phyloP scores from a whole-genome alignment of 768 basidiomycete species.

The Agaricus blazei region DNA sequence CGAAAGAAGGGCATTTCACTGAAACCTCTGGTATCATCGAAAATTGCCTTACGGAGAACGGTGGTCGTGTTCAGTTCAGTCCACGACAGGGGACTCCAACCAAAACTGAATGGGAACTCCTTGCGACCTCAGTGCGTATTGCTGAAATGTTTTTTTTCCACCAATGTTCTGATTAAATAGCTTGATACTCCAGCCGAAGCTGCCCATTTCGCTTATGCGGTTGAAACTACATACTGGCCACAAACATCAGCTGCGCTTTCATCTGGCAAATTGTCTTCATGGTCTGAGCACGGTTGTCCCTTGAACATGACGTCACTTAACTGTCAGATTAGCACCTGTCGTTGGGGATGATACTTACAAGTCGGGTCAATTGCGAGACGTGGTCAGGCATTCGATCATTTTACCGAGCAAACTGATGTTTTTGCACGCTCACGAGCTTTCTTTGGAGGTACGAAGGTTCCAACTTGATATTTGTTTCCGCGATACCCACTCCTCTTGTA shows the following conservation, averaged over 20 bases:
- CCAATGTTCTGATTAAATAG: neutral
- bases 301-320: neutral
- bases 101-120: conserved; percentile 51
- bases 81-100: conserved; percentile 26
- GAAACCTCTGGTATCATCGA: conserved; percentile 35
- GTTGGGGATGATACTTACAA: conserved; percentile 58
- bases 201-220: conserved; percentile 52
- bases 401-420: conserved; percentile 48
- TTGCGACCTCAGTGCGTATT: conserved; percentile 51
- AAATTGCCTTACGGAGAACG: conserved; percentile 32
- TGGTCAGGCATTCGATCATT: conserved; percentile 18
- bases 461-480: neutral
- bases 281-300: conserved; percentile 24
- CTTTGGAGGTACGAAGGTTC: conserved; percentile 42
- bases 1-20: conserved; percentile 41
- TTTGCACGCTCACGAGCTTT: conserved; percentile 55
- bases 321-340: conserved; percentile 47
- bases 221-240: conserved; percentile 55
- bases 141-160: neutral
- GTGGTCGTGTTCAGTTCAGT: conserved; percentile 43
- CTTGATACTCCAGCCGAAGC: conserved; percentile 26
- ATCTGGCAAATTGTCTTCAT: conserved; percentile 46
- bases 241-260: conserved; percentile 71
- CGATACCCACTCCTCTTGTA: conserved; percentile 18
- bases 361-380: conserved; percentile 21